Percentiles rank a stretch among this genome's conserved stretches.
Conservation (phyloP, 805 yeast species). For the Saccharomycodes ludwigii region DNA sequence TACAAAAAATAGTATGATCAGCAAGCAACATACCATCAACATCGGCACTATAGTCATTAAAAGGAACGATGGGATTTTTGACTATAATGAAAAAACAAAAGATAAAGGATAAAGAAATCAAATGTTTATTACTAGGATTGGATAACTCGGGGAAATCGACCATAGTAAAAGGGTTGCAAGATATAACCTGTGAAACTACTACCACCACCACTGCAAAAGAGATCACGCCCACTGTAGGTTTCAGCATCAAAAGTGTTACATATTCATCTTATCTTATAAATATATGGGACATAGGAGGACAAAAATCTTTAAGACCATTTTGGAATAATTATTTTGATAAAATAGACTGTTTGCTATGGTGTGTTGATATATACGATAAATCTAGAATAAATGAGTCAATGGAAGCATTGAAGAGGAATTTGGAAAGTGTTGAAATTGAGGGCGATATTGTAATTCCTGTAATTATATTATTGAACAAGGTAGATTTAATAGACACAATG, state of each 20-base stretch:
- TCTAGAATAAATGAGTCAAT: constrained; percentile 51
- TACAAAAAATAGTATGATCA: background rate
- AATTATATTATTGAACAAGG: constrained; percentile 61
- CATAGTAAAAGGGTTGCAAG: constrained; percentile 46
- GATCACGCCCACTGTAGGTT: constrained; percentile 88
- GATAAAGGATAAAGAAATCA: constrained; percentile 61
- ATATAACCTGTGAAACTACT: constrained; percentile 7
- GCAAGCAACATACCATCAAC: background rate
- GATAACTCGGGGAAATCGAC: constrained; percentile 92
- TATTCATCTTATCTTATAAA: constrained; percentile 33
- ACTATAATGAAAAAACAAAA: constrained; percentile 74
- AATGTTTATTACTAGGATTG: constrained; percentile 69
- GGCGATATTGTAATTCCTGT: constrained; percentile 43
- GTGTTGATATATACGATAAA: constrained; percentile 47
- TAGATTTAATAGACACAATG: constrained; percentile 46
- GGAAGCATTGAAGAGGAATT: constrained; percentile 47
- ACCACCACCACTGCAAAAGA: constrained; percentile 19
- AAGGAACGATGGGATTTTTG: constrained; percentile 58
- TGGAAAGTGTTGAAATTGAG: constrained; percentile 52
- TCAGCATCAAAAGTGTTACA: constrained; percentile 54
- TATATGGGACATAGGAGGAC: constrained; percentile 92
- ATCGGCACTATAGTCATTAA: background rate
- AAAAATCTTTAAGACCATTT: constrained; percentile 65
- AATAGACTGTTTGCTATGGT: constrained; percentile 71
- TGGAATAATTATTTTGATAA: constrained; percentile 91